Conservation (phyloP, 305 asterid genomes). For the Plantago coronopus region DNA sequence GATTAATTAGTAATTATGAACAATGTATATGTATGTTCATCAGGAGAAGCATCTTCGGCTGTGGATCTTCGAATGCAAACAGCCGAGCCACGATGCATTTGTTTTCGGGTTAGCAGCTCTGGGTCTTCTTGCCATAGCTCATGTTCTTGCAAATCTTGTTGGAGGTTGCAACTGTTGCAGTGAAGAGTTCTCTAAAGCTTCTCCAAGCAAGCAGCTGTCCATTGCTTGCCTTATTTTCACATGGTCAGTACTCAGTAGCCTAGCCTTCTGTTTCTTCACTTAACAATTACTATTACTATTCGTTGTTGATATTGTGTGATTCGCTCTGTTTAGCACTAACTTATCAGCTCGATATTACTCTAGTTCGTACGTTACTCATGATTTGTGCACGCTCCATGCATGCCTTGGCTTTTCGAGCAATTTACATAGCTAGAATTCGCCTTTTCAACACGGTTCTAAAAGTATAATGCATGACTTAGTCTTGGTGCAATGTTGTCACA, state of each 20-base stretch:
- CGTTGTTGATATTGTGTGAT: no score
- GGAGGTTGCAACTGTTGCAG: conserved; percentile 70
- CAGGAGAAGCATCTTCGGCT: conserved; percentile 67
- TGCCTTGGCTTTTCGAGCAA: no score
- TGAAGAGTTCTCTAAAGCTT: conserved; percentile 45
- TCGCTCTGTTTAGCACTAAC: no score
- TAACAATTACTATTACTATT: no score
- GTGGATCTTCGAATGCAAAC: conserved; percentile 75
- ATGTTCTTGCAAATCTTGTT: conserved; percentile 62
- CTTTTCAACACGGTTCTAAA: no score
- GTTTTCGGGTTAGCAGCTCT: conserved; percentile 63
- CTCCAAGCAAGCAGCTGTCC: conserved; percentile 61
- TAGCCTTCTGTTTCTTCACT: no score
- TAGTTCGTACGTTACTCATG: no score
- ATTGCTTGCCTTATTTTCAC: conserved; percentile 64
- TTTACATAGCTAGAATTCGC: no score
- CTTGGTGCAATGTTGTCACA: no score
- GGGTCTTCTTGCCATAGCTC: conserved; percentile 61
- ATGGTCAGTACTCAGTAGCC: conserved; percentile 35
- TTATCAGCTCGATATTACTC: no score
- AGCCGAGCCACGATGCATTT: conserved; percentile 77
- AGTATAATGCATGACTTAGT: no score
- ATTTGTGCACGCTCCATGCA: no score
- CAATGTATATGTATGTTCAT: not conserved
- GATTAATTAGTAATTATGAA: not conserved